Evolutionary conservation across 2,329 filamentous ascomycete species (phyloP), one percentile per base, ranked within the genome.

Genomic region (Leptographium procerum): DNA sequence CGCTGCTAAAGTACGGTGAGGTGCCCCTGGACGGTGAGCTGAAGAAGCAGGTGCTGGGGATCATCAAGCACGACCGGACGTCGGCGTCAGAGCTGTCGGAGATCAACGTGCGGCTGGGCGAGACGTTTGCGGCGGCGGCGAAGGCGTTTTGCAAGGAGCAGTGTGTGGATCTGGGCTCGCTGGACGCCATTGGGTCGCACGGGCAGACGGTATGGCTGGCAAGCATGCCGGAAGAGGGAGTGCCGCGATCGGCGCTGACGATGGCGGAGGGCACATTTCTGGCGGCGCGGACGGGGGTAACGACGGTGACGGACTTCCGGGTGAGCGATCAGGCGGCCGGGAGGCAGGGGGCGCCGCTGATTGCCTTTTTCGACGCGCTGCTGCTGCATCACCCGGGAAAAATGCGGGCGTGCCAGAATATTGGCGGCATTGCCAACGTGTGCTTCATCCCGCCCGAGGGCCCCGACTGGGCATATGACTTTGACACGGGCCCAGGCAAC

Each of bases 341-440:
- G 5, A 72, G 78, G 48, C 79, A 82, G 64, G 78, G 78, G 4
- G 77, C 79, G 2, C 78, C 81, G 0, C 71, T 83, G 19, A 78
- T 81, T 59, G 78, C 75, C 24, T 81, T 84, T 63, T 80, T 84
- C 63, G 79, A 84, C 62, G 73, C 75, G 0, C 69, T 83, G 4
- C 64, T 83, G 11, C 71, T 85, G 22, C 77, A 80, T 62, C 78
- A 84, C 63, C 76, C 80, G 0, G 77, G 69, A 4, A 82, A 81
- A 67, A 69, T 82, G 9, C 76, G 82, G 29, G 79, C 78, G 2
- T 83, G 80, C 66, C 79, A 84, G 65, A 83, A 84, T 64, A 83
- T 85, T 57, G 80, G 80, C 55, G 80, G 81, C 34, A 82, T 85
- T 48, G 78, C 77, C 33, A 84, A 81, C 62, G 77, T 85, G 28